These are phyloP conservation scores for Aristolochia fimbriata DNA, from an alignment of 164 flowering plant species.

Conservation along the genomic window DNA sequence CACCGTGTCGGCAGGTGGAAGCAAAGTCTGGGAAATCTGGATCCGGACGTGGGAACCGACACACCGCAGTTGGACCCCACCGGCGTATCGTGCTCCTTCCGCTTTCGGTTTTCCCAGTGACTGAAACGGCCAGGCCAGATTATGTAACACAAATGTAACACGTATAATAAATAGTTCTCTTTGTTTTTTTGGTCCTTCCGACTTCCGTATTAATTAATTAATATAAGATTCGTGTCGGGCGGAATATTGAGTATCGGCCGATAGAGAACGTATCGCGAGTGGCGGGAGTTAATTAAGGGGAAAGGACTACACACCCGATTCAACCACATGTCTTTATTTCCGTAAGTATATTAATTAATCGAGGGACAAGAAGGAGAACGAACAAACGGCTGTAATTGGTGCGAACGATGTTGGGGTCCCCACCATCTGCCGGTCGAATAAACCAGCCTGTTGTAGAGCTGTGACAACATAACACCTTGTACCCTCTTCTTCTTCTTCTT, in stretches of 20 bases:
- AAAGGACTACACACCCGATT: neutral
- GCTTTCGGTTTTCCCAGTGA: too few relatives aligned
- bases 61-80: neutral
- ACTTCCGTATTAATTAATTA: too few relatives aligned
- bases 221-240: too few relatives aligned
- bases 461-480: slow-evolving; percentile 7
- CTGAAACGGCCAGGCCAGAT: too few relatives aligned
- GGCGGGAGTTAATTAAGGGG: neutral
- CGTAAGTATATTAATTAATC: neutral
- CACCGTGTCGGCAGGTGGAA: slow-evolving; percentile 5
- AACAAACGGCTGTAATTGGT: too few relatives aligned
- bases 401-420: neutral
- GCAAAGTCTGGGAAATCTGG: slow-evolving; percentile 1
- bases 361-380: neutral
- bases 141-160: too few relatives aligned
- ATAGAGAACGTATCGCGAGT: too few relatives aligned
- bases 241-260: too few relatives aligned
- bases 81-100: neutral
- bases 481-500: slow-evolving; percentile 2
- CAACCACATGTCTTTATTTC: neutral
- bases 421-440: slow-evolving; percentile 10
- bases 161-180: too few relatives aligned
- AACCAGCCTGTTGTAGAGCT: slow-evolving; percentile 25
- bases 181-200: too few relatives aligned
- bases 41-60: slow-evolving; percentile 7